These are phyloP conservation scores for Yamadazyma scolyti DNA, from an alignment of 805 yeast genomes.

Conservation along the genomic window DNA sequence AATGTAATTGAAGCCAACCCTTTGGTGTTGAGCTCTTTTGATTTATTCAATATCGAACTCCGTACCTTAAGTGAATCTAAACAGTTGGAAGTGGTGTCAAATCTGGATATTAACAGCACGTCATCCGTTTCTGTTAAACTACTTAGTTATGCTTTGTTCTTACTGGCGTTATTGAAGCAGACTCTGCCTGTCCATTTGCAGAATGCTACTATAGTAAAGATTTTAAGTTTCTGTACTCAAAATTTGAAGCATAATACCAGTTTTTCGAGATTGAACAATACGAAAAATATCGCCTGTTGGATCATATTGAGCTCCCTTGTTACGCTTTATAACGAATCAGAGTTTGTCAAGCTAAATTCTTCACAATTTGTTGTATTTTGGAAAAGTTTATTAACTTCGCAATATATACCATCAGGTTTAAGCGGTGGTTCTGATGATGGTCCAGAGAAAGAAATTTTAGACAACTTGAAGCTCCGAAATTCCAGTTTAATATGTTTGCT, in stretches of 20 bases:
- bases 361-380: conserved; percentile 43
- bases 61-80: conserved; percentile 5
- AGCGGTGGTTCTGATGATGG: conserved; percentile 13
- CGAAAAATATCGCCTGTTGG: conserved; percentile 38
- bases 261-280: conserved; percentile 15
- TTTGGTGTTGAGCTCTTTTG: conserved; percentile 28
- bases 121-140: conserved; percentile 17
- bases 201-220: conserved; percentile 37
- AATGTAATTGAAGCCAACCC: conserved; percentile 34
- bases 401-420: conserved; percentile 24
- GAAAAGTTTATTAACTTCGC: conserved; percentile 43
- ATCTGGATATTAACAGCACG: conserved; percentile 9
- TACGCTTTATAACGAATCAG: conserved; percentile 37
- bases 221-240: conserved; percentile 44
- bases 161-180: conserved; percentile 33
- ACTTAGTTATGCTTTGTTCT: conserved; percentile 31
- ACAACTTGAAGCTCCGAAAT: conserved; percentile 34
- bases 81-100: conserved; percentile 4
- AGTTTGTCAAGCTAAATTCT: conserved; percentile 39
- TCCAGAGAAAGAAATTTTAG: conserved; percentile 25
- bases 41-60: conserved; percentile 19
- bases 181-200: conserved; percentile 32
- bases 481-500: conserved; percentile 36
- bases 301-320: conserved; percentile 37
- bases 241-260: conserved; percentile 34